These are phyloP conservation scores for Glomus cerebriforme DNA, from an alignment of 192 early-diverging fungal species.

Conservation along the genomic window DNA sequence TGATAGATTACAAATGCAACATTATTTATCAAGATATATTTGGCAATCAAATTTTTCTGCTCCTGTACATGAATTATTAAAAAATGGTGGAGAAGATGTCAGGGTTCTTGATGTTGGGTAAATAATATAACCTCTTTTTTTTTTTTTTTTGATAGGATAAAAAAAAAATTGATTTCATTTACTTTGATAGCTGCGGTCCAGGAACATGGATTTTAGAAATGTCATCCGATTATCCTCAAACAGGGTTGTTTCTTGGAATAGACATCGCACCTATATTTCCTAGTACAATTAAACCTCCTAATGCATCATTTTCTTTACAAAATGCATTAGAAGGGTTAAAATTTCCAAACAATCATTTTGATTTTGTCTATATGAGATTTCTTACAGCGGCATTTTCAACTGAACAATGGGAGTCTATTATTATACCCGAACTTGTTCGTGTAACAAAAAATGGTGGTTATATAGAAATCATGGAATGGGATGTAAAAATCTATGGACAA, in stretches of 20 bases:
- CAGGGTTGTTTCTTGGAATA: not conserved
- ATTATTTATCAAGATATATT: constrained; percentile 1
- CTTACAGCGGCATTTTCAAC: not conserved
- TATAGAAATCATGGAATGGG: constrained; percentile 34
- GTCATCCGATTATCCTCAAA: not conserved
- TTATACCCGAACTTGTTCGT: constrained; percentile 7
- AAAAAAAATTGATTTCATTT: too few relatives aligned
- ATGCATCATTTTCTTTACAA: constrained; percentile 38
- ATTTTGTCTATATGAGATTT: not conserved
- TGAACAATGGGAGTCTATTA: not conserved
- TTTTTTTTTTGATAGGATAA: too few relatives aligned
- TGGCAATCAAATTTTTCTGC: constrained; percentile 11
- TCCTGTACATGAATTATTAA: not conserved
- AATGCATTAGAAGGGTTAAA: constrained; percentile 34
- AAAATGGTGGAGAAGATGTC: not conserved
- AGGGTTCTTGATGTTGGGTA: not conserved
- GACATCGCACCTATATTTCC: not conserved
- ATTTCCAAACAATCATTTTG: not conserved
- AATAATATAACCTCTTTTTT: too few relatives aligned
- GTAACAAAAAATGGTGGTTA: constrained; percentile 22
- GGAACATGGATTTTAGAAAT: not conserved
- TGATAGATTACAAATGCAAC: constrained; percentile 9
- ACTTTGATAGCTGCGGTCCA: not conserved
- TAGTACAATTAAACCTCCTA: constrained; percentile 22
- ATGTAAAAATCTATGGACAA: not conserved